Base-by-base conservation (phyloP, 2,329 filamentous ascomycete species). In the Fusarium sp. region DNA sequence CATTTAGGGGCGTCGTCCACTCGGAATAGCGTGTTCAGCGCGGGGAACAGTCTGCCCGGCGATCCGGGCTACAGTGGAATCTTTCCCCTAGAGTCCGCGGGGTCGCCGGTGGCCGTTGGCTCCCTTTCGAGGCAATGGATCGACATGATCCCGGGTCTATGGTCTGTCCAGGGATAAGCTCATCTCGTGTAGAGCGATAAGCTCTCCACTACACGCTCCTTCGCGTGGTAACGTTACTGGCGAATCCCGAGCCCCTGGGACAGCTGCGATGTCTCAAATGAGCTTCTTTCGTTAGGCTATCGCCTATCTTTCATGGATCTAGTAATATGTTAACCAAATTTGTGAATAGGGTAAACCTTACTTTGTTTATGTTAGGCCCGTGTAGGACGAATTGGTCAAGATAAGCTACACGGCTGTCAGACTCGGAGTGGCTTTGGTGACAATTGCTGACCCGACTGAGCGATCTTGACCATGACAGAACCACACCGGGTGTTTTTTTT, bases 231-330 rank as follows among this genome's bases (percentile, higher is more conserved):
- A 54, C 48, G 48, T 54, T 54, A 31, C 48, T 54, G 48, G 48
- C 27, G 27, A 31, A n/a, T 31, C 18, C 48, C 48, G 48, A 31
- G 18, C 27, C 48, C 48, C 48, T 54, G 48, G 48, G 48, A 54
- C 48, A 3, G 3, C 24, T 10, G 8, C 9, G 10, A 3, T 27
- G 48, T 54, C 48, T 54, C 27, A 54, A 20, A 54, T 54, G 48
- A 31, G 48, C 48, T 31, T 54, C 27, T 54, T 54, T 54, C 27
- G 48, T 54, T 54, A 31, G 18, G 48, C 18, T 31, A 48, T 54
- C 48, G 48, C 48, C 48, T 54, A 54, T 54, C 48, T 54, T 54
- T 54, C 27, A 54, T 54, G 48, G 27, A 54, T 54, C 48, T 54
- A 54, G 48, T 29, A 31, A 31, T 20, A n/a, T 6, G 48, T 52